These are phyloP conservation scores for Penicillium sp. DNA, from an alignment of 2,329 filamentous ascomycete species.

Conservation along the genomic window DNA sequence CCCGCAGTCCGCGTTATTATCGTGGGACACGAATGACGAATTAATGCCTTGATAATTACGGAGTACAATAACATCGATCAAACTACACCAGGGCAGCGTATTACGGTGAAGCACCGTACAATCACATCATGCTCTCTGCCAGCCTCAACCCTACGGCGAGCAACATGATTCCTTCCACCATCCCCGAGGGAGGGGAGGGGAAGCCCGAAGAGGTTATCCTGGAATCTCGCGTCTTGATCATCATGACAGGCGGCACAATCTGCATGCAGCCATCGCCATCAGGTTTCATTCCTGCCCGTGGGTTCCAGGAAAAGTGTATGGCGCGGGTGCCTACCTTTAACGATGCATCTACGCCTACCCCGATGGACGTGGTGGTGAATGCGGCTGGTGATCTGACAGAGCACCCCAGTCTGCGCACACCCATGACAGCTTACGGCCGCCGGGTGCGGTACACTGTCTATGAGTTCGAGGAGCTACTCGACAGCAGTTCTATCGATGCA, in stretches of 20 bases:
- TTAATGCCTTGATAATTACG: constrained; percentile 1
- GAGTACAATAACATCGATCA: background rate
- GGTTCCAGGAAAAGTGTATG: constrained; percentile 81
- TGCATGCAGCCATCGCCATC: constrained; percentile 84
- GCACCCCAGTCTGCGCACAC: constrained; percentile 74
- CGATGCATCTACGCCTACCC: constrained; percentile 63
- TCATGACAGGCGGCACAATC: constrained; percentile 81
- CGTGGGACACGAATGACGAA: constrained; percentile 1
- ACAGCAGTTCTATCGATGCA: constrained; percentile 87
- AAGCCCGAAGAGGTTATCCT: constrained; percentile 44
- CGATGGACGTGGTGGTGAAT: constrained; percentile 58
- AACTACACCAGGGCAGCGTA: no score
- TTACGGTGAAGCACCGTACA: no score
- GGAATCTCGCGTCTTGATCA: constrained; percentile 81
- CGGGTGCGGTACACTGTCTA: constrained; percentile 81
- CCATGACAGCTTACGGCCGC: constrained; percentile 74
- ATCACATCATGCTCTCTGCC: constrained; percentile 2
- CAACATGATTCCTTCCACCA: constrained; percentile 23
- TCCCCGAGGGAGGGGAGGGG: constrained; percentile 25
- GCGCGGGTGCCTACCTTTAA: constrained; percentile 83
- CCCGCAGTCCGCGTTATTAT: constrained; percentile 8
- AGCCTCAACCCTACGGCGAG: background rate
- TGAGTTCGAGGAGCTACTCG: constrained; percentile 81
- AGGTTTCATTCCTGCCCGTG: constrained; percentile 76
- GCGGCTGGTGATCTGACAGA: constrained; percentile 49